Base-by-base conservation (phyloP, 2,329 filamentous ascomycete genomes). In the Epichloe sp. region DNA sequence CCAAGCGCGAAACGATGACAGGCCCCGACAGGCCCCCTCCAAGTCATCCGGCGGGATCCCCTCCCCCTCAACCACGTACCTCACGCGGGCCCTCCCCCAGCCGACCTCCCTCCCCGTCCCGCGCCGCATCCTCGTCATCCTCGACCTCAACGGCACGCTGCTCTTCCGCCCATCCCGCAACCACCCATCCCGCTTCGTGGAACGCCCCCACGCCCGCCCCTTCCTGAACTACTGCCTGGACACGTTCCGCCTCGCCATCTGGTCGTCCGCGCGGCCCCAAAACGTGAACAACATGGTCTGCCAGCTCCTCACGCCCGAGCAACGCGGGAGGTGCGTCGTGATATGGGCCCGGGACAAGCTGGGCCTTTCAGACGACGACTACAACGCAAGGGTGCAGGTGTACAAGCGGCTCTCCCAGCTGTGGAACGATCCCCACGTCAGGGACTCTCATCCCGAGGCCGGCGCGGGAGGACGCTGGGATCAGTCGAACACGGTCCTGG, bases 121-220 rank as follows among this genome's bases (percentile, higher is more conserved):
- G 1, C 79, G 79, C 41, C 78, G 77, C 15, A 76, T 95, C 36
- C 80, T 98, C 21, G 74, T 98, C 48, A 79, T 97, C 45, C 79
- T 97, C 55, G 93, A 98, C 68, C 78, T 98, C 38, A 98, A 97
- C 65, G 93, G 93, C 55, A 96, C 91, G 0, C 75, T 98, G 1
- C 77, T 97, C 37, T 76, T 79, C 68, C 85, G 93, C 5, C 83
- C 81, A 8, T 73, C 72, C 49, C 71, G 72, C 44, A 64, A 63
- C 26, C 62, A 60, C 1, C 67, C 69, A 6, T 75, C 71, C 10
- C 63, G 65, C 42, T 86, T 89, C 63, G 68, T 81, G 43, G 69
- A 76, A 56, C 84, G 93, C 1, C 86, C 0, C 0, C 75, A 82
- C 56, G 76, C 93, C 1, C 60, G 70, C 3, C 57, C 69, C 0